Evolutionary conservation across 208 protist species (phyloP), one percentile per base, ranked within the genome.

Genomic region (Wallacemonas sp.): DNA sequence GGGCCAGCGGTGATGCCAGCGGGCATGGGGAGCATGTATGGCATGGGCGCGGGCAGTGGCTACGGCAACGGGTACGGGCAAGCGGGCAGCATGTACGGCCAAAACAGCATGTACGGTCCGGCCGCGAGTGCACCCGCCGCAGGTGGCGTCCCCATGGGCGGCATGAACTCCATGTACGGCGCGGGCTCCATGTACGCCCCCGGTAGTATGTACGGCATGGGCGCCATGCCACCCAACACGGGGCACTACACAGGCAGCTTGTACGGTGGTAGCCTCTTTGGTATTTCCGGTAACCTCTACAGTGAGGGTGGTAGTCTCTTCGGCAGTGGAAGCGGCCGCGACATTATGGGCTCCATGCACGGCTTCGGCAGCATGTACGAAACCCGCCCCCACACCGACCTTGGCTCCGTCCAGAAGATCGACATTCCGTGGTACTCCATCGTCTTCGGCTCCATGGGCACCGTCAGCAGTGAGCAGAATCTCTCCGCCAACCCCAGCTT

Each of bases 261-360:
- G 1, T 80, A 84, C 56, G 74, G 78, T 44, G 79, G 79, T 26
- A 67, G 71, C 38, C 44, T 79, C 51, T 65, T 71, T 45, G 64
- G 68, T 26, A 47, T 56, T 21, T 71, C 74, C 19, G 79, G 82
- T 61, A 63, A 62, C 61, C 22, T 75, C 56, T 75, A 72, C 55
- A 68, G 84, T 39, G 49, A 42, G 24, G 80, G 80, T n/a, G 79
- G 79, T 45, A 79, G 67, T 44, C 54, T 86, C 33, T 86, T 82
- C 47, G 76, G 73, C 36, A 61, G 47, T 1, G 67, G 67, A 6
- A 45, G 42, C 55, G 51, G 51, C 39, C 66, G 54, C 24, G 46
- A 68, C 30, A 66, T 68, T n/a, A 74, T 77, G 54, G 68, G 78
- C 55, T 79, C 74, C 67, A 81, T 83, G 70, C 80, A 82, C 54